A percentile compares a stretch with the other conserved stretches of the same genome.
Conservation (phyloP, 2,329 filamentous ascomycete genomes). For the Triangularia verruculosa region DNA sequence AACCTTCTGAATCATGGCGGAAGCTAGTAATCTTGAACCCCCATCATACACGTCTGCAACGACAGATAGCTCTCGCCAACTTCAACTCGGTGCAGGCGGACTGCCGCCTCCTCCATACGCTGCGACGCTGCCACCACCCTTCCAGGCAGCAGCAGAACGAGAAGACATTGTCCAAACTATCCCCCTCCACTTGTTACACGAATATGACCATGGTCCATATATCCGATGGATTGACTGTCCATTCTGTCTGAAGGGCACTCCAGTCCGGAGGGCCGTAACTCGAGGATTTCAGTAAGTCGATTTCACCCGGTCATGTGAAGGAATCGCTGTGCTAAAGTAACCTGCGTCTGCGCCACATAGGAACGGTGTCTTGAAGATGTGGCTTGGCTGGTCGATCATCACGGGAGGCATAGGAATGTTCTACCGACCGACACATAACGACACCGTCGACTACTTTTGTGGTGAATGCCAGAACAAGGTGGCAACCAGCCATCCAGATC, state of each 20-base stretch:
- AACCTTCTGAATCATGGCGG: not conserved
- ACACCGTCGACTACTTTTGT: not conserved
- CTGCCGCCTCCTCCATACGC: not conserved
- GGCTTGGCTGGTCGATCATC: not conserved
- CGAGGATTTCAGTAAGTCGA: not conserved
- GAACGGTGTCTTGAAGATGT: not conserved
- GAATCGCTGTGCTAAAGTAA: not conserved
- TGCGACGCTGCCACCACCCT: not conserved
- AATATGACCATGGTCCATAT: not conserved
- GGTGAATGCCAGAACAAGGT: not conserved
- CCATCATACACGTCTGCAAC: not conserved
- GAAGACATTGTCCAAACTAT: not conserved
- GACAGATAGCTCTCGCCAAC: not conserved
- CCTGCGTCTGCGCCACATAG: not conserved
- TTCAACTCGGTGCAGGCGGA: not conserved
- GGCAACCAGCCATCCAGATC: not conserved
- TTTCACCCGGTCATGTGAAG: not conserved
- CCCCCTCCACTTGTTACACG: not conserved
- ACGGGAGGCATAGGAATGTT: not conserved
- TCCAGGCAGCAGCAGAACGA: not conserved
- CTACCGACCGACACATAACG: not conserved
- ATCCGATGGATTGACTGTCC: not conserved
- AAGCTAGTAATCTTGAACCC: not conserved
- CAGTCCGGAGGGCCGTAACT: not conserved
- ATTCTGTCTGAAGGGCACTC: not conserved